A percentile compares a stretch with the other conserved stretches of the same genome.
Evolutionary conservation across 345 rosid genomes (phyloP).

Genomic region (Pugionium cornutum): DNA sequence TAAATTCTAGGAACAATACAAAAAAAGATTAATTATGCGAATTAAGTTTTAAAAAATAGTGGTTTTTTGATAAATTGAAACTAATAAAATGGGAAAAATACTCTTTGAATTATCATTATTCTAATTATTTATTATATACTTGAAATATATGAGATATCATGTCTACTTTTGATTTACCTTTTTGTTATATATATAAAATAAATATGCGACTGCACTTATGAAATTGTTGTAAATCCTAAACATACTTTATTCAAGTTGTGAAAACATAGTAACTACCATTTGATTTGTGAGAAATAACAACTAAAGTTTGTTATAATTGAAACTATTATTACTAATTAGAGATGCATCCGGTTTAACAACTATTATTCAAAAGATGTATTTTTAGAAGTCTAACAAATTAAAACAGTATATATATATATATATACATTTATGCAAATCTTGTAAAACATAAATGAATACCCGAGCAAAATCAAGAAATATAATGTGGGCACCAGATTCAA

Average conservation of each 20-base stretch:
- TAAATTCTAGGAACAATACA: too few species aligned
- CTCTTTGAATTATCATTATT: too few species aligned
- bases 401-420: neutral
- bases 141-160: too few species aligned
- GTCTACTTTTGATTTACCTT: too few species aligned
- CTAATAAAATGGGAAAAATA: too few species aligned
- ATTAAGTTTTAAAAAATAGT: too few species aligned
- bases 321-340: conserved; percentile 7
- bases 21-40: too few species aligned
- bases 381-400: conserved; percentile 12
- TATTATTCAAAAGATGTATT: neutral
- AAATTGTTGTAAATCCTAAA: neutral
- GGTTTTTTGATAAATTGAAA: too few species aligned
- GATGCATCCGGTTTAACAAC: neutral
- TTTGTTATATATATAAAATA: too few species aligned
- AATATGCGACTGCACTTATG: neutral
- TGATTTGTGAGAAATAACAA: neutral
- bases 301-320: neutral
- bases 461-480: neutral
- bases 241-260: neutral
- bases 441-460: neutral
- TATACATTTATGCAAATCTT: neutral
- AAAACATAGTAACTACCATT: neutral
- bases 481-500: neutral
- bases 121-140: too few species aligned